Evolutionary conservation across 371 early-diverging fungal genomes (phyloP).

Genomic region (Circinella minor): DNA sequence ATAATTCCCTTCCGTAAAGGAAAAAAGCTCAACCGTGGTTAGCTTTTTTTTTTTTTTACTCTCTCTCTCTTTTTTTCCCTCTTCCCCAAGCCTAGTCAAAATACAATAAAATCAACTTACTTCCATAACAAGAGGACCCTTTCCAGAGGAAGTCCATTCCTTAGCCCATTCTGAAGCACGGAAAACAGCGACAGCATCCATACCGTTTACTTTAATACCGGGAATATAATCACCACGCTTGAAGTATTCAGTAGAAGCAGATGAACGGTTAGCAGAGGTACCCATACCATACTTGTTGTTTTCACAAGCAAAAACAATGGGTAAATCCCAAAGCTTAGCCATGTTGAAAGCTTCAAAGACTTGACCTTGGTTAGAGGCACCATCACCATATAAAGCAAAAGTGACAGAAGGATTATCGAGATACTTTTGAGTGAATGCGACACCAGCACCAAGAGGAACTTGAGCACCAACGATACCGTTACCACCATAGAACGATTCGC

Average conservation of each 20-base stretch:
- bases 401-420: constrained; percentile 77
- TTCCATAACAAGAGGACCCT: constrained; percentile 97
- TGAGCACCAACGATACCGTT: constrained; percentile 99
- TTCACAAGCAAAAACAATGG: constrained; percentile 97
- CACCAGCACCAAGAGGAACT: constrained; percentile 97
- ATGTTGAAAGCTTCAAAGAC: constrained; percentile 99
- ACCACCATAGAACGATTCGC: constrained; percentile 97
- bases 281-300: constrained; percentile 99
- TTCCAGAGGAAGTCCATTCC: constrained; percentile 82
- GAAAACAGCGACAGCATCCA: constrained; percentile 94
- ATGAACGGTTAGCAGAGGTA: constrained; percentile 89
- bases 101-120: constrained; percentile 22
- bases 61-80: not conserved
- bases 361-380: constrained; percentile 99
- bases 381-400: constrained; percentile 98
- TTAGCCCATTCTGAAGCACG: constrained; percentile 86
- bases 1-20: too few species aligned
- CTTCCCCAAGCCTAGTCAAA: not conserved
- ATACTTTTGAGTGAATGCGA: constrained; percentile 98
- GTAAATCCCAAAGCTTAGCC: constrained; percentile 99
- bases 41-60: too few species aligned
- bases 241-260: constrained; percentile 94
- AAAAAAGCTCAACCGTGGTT: too few species aligned
- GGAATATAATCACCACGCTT: constrained; percentile 97
- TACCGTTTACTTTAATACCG: constrained; percentile 87